Conservation (phyloP, 495 filamentous ascomycete genomes). For the Acidomyces sp. region DNA sequence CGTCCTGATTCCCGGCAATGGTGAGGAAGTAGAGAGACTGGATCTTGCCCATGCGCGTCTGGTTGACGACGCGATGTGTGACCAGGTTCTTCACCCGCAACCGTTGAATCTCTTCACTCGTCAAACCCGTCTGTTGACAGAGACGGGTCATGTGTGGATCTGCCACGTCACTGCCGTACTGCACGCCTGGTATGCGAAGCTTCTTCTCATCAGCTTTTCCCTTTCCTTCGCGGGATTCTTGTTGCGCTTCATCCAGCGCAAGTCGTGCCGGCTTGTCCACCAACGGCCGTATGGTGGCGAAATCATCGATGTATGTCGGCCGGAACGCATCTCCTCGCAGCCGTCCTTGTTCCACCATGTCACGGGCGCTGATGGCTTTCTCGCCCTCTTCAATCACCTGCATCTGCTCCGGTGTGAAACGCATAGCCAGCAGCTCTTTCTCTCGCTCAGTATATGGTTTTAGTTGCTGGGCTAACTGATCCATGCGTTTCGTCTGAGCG, state of each 20-base stretch:
- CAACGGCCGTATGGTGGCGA: constrained; percentile 41
- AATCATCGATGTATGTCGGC: constrained; percentile 74
- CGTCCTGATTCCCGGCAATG: constrained; percentile 73
- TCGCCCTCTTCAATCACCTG: constrained; percentile 79
- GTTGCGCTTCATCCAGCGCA: constrained; percentile 22
- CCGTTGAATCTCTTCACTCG: constrained; percentile 38
- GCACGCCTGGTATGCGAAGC: constrained; percentile 9
- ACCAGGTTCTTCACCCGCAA: constrained; percentile 56
- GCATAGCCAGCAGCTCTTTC: constrained; percentile 43
- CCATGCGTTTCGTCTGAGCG: constrained; percentile 23
- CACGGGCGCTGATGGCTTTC: constrained; percentile 59
- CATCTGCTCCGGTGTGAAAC: constrained; percentile 71
- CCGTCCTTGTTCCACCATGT: constrained; percentile 59
- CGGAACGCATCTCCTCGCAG: constrained; percentile 56
- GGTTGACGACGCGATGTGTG: constrained; percentile 62
- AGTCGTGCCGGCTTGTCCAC: constrained; percentile 46
- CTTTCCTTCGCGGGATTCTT: constrained; percentile 3
- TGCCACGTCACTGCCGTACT: constrained; percentile 24
- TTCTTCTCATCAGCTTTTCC: constrained; percentile 6
- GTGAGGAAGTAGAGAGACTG: constrained; percentile 52
- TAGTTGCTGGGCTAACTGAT: constrained; percentile 29
- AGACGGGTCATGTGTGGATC: constrained; percentile 43
- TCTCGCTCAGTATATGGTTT: constrained; percentile 57
- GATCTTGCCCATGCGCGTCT: constrained; percentile 93
- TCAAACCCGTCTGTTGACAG: constrained; percentile 57